These are phyloP conservation scores for Naganishia liquefaciens DNA, from an alignment of 1,284 basidiomycete genomes.

Conservation along the genomic window DNA sequence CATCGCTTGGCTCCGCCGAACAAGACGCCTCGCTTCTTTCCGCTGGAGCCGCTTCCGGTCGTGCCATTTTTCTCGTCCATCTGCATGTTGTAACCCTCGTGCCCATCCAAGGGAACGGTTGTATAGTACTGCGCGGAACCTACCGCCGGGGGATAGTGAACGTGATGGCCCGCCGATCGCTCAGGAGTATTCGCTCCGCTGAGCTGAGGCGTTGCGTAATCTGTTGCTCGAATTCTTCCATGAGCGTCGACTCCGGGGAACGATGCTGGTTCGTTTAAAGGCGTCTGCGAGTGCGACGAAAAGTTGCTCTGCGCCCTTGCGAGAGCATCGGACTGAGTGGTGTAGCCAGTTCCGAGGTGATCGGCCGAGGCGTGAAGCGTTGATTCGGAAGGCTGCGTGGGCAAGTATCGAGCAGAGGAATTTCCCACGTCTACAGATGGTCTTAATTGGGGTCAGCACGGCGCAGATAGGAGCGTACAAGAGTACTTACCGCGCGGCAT, in stretches of 20 bases:
- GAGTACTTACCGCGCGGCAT: constrained; percentile 18
- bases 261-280: constrained; percentile 15
- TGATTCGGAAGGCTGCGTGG: constrained; percentile 21
- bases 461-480: background rate
- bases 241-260: constrained; percentile 23
- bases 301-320: constrained; percentile 21
- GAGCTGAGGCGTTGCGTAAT: constrained; percentile 3
- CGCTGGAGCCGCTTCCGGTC: constrained; percentile 14
- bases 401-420: constrained; percentile 11
- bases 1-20: constrained; percentile 27
- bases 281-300: constrained; percentile 25
- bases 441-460: background rate
- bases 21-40: constrained; percentile 26
- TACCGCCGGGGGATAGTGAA: constrained; percentile 17
- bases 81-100: background rate
- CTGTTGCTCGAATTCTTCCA: constrained; percentile 12
- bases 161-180: background rate
- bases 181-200: constrained; percentile 7
- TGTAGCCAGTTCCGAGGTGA: background rate
- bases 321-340: constrained; percentile 13
- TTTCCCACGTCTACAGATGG: constrained; percentile 27
- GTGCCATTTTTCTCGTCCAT: constrained; percentile 17
- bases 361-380: constrained; percentile 9
- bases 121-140: constrained; percentile 21
- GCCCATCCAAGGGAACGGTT: constrained; percentile 23